Evolutionary conservation across 2,329 filamentous ascomycete species (phyloP), one percentile per base, ranked within the genome.

Genomic region (Botrytis medusae): DNA sequence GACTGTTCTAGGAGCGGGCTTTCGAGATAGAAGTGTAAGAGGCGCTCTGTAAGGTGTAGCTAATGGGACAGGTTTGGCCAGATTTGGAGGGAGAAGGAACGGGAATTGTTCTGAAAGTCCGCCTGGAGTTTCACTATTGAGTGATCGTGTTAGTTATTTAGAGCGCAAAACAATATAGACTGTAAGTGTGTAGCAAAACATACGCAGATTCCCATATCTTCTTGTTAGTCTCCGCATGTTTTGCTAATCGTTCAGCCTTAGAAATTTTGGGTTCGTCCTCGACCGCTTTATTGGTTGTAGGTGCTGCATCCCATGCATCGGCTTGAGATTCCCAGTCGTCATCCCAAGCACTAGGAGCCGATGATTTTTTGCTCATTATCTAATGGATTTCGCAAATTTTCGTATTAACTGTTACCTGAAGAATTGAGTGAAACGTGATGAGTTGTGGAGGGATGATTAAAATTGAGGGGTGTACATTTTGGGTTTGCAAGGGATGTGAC

Each of bases 151-250:
- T 62, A 62, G 44, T 65, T 54, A 69, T 32, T 44, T 22, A 54
- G 9, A 25, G 25, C 12, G 37, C 18, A 69, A 54, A 46, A 9
- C 9, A 29, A 40, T 10, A 46, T 16, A 40, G 18, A 51, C 8
- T 62, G 37, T 61, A 20, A 48, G 18, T 46, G 34, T 34, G 20
- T 16, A 32, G 34, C 8, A 44, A 62, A 34, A 79, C 89, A 73
- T 89, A 96, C 92, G 95, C 95, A 80, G 94, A 91, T 80, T 96
- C 90, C 95, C 95, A 98, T 72, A 98, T 84, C 82, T 92, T 92
- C 79, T 91, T 90, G 81, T 98, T 97, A 71, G 91, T 88, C 81
- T 97, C 94, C 42, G 88, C 89, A 81, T 98, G 95, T 81, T 91
- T 89, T 20, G 92, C 93, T 75, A 92, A 86, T 60, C 92, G 90